A percentile compares a stretch with the other conserved stretches of the same genome.
phyloP scores from a whole-genome alignment of 2,329 filamentous ascomycete species.

The Phialophora macrospora region DNA sequence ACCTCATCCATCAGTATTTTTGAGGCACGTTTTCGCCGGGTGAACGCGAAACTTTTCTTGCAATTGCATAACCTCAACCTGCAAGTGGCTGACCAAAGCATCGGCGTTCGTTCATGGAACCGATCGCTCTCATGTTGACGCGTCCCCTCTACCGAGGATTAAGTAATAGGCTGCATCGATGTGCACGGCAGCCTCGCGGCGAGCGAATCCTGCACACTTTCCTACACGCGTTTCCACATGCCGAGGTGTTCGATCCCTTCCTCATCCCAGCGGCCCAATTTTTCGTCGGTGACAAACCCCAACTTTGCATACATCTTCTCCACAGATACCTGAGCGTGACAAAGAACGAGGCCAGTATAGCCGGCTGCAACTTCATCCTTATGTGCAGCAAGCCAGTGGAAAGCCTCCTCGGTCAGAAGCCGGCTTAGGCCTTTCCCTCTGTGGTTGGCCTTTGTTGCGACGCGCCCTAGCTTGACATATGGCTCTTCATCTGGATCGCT shows the following conservation, averaged over 20 bases:
- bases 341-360: constrained; percentile 77
- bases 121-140: neutral
- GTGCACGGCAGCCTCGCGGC: neutral
- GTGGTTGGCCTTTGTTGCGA: constrained; percentile 71
- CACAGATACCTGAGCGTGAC: constrained; percentile 76
- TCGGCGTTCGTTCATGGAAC: neutral
- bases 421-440: constrained; percentile 69
- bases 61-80: neutral
- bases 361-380: constrained; percentile 51
- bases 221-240: constrained; percentile 68
- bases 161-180: constrained; percentile 2
- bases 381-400: constrained; percentile 70
- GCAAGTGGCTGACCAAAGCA: neutral
- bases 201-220: neutral
- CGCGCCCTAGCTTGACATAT: constrained; percentile 79
- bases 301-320: constrained; percentile 69
- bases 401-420: constrained; percentile 68
- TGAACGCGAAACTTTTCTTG: neutral
- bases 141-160: neutral
- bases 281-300: constrained; percentile 75
- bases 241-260: constrained; percentile 84
- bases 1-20: neutral
- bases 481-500: constrained; percentile 59
- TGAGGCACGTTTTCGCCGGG: neutral
- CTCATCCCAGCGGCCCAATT: constrained; percentile 78